Conservation (phyloP, 2,329 filamentous ascomycete genomes). For the Iodosphaeria phyllophila region DNA sequence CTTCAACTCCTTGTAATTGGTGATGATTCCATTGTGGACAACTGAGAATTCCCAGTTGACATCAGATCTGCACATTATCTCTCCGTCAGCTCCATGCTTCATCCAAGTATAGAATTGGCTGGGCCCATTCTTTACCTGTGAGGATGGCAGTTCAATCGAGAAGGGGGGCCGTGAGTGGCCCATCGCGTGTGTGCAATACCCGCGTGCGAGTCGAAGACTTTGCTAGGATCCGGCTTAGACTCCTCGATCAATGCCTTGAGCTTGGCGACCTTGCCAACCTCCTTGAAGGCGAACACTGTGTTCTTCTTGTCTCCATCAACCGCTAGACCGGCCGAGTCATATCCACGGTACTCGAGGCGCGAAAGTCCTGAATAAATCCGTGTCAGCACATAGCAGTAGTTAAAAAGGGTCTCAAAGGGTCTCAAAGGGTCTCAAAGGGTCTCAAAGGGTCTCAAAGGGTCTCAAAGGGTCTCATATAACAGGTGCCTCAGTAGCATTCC, state of each 20-base stretch:
- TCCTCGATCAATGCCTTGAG: slow-evolving; percentile 83
- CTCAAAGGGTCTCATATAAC: no score
- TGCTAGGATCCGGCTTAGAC: slow-evolving; percentile 66
- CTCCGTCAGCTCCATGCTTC: no score
- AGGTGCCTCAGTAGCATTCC: no score
- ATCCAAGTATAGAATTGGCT: slow-evolving; percentile 1
- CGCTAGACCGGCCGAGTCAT: slow-evolving; percentile 92
- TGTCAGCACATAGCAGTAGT: no score
- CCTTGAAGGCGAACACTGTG: slow-evolving; percentile 93
- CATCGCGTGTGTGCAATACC: slow-evolving; percentile 98
- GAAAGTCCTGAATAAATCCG: slow-evolving; percentile 73
- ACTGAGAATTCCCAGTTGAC: slow-evolving; percentile 89
- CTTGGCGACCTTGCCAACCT: slow-evolving; percentile 97
- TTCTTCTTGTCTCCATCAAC: slow-evolving; percentile 98
- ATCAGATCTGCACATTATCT: slow-evolving; percentile 55
- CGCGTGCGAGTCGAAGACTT: slow-evolving; percentile 94
- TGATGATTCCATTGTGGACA: slow-evolving; percentile 99
- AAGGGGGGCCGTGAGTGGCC: slow-evolving; percentile 93
- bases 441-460: no score
- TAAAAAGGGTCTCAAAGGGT: no score
- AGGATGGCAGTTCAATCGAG: slow-evolving; percentile 91
- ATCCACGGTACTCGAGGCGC: slow-evolving; percentile 94
- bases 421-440: no score
- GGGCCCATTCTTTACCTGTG: slow-evolving; percentile 51
- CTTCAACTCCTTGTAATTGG: slow-evolving; percentile 99